Percentiles rank a stretch among this genome's conserved stretches.
These are phyloP conservation scores for Leccinum pachyderme DNA, from an alignment of 1,284 basidiomycete species.

Conservation along the genomic window DNA sequence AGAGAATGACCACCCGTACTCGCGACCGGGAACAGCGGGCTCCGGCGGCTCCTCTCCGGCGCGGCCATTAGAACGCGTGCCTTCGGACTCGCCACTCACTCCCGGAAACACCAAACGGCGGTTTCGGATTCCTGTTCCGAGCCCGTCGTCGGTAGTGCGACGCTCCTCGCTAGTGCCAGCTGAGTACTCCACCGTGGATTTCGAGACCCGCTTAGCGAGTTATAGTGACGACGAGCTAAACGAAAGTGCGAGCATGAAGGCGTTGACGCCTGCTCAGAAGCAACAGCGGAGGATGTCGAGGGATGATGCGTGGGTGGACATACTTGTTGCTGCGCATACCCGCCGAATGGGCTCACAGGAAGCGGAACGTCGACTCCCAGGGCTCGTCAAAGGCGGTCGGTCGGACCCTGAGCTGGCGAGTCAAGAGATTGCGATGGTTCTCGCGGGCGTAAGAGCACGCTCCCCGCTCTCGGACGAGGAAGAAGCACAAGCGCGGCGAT, in stretches of 20 bases:
- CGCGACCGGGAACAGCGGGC: slow-evolving; percentile 26
- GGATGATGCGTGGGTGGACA: slow-evolving; percentile 81
- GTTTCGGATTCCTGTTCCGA: slow-evolving; percentile 57
- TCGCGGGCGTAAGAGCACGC: slow-evolving; percentile 59
- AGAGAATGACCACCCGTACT: slow-evolving; percentile 20
- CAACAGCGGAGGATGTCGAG: slow-evolving; percentile 56
- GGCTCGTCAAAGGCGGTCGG: slow-evolving; percentile 35
- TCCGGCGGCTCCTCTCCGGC: slow-evolving; percentile 18
- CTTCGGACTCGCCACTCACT: slow-evolving; percentile 32
- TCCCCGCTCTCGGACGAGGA: slow-evolving; percentile 49
- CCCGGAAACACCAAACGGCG: slow-evolving; percentile 39
- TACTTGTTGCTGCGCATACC: slow-evolving; percentile 67
- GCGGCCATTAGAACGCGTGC: slow-evolving; percentile 26
- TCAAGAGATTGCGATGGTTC: slow-evolving; percentile 66
- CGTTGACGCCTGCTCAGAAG: slow-evolving; percentile 37
- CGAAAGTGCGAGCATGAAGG: slow-evolving; percentile 27
- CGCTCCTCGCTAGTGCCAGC: slow-evolving; percentile 56
- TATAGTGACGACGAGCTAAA: slow-evolving; percentile 61
- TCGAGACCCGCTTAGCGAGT: slow-evolving; percentile 67
- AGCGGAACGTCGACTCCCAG: slow-evolving; percentile 38
- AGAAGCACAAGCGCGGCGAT: slow-evolving; percentile 10
- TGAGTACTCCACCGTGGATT: slow-evolving; percentile 73
- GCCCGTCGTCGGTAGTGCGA: slow-evolving; percentile 41
- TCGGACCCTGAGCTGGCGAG: slow-evolving; percentile 71
- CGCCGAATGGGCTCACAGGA: slow-evolving; percentile 64